Base-by-base conservation (phyloP, 805 yeast genomes). In the Lipomyces anomalus region DNA sequence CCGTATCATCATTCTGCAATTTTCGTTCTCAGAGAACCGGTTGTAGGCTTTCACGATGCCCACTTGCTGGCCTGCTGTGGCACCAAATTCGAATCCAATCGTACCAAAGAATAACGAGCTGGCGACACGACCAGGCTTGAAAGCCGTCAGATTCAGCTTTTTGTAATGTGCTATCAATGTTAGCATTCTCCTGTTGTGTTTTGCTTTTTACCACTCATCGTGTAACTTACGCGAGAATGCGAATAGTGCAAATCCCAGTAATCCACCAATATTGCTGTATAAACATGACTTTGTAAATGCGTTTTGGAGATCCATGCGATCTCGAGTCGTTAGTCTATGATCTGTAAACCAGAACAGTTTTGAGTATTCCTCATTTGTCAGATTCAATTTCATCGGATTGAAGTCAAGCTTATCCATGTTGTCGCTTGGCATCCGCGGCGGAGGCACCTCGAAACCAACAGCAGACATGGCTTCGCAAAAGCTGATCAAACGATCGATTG, bases 291-390 rank as follows among this genome's bases (percentile, higher is more conserved):
- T 33, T 26, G 40, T 38, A 5, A 50, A 37, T 22, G 44, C 50
- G 13, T 38, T 38, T 23, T 40, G 16, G 22, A 50, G 42, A 37
- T 50, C 53, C 7, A 39, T 30, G 22, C 53, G 38, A 17, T 50
- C 55, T 13, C 40, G 42, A 38, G 21, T 35, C 22, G 35, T 26
- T 17, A 50, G 43, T 24, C 39, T 28, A n/a, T 22, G 41, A 32
- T 50, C 55, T n/a, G 46, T 38, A 16, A 13, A 16, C 55, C 55
- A 50, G 28, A 50, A 50, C 28, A 43, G 16, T 29, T 44, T 47
- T n/a, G 55, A 41, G 32, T 48, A 50, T 34, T 40, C 43, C 18
- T 35, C 35, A 13, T 24, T 13, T 3, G 35, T 38, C 20, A 46
- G 32, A 9, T 11, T n/a, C 11, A 34, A 18, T 22, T 40, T 40